Percentiles rank a stretch among this genome's conserved stretches.
phyloP scores from a whole-genome alignment of 1,284 basidiomycete genomes.

The Sporisorium sorghi region DNA sequence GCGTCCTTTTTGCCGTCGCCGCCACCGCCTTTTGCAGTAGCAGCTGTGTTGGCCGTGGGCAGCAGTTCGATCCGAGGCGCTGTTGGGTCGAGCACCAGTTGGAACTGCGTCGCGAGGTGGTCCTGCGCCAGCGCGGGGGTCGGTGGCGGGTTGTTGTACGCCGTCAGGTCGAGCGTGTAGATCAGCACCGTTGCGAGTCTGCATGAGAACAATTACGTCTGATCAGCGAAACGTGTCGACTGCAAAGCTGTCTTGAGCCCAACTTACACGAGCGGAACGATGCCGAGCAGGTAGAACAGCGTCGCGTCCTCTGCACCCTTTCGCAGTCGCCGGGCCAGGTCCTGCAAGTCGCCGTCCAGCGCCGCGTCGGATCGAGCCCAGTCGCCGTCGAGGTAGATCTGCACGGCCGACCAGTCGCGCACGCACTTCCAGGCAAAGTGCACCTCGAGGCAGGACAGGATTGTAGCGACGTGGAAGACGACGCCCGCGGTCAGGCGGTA shows the following conservation, averaged over 20 bases:
- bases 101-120: constrained; percentile 19
- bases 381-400: constrained; percentile 25
- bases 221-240: not conserved
- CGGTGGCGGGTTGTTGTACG: constrained; percentile 28
- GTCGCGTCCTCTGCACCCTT: constrained; percentile 22
- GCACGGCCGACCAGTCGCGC: constrained; percentile 33
- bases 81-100: constrained; percentile 21
- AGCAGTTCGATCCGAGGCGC: constrained; percentile 31
- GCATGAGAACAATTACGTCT: not conserved
- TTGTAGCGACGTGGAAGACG: constrained; percentile 21
- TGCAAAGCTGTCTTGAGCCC: too few relatives aligned
- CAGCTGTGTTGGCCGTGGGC: constrained; percentile 4
- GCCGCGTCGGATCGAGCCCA: constrained; percentile 10
- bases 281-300: constrained; percentile 36
- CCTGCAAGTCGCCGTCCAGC: not conserved
- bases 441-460: constrained; percentile 22
- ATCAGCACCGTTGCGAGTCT: constrained; percentile 37
- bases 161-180: constrained; percentile 29
- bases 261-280: constrained; percentile 43
- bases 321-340: constrained; percentile 16
- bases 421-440: constrained; percentile 42
- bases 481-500: constrained; percentile 18
- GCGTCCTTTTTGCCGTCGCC: constrained; percentile 12
- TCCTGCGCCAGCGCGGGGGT: not conserved
- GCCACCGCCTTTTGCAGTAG: constrained; percentile 8